Conservation (phyloP, 805 yeast species). For the Candida tammaniensis region DNA sequence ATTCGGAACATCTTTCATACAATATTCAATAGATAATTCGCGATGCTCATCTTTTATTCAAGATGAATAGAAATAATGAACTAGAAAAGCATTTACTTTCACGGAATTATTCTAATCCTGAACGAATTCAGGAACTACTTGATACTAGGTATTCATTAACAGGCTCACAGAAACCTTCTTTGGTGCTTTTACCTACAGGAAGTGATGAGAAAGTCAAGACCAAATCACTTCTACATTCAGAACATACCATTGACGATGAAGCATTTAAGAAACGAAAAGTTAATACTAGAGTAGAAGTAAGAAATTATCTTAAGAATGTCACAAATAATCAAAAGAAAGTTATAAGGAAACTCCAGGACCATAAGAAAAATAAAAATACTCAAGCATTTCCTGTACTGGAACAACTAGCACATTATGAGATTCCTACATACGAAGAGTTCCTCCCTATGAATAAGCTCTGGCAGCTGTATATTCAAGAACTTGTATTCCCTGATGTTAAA, state of each 20-base stretch:
- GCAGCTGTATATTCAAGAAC: conserved; percentile 63
- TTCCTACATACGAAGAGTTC: conserved; percentile 50
- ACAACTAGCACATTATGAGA: conserved; percentile 23
- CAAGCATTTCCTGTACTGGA: conserved; percentile 22
- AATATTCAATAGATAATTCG: too few relatives aligned
- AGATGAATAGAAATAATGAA: conserved; percentile 42
- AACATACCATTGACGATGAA: conserved; percentile 8
- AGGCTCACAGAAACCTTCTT: conserved; percentile 47
- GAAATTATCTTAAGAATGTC: conserved; percentile 36
- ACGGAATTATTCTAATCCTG: conserved; percentile 39
- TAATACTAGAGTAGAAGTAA: conserved; percentile 41
- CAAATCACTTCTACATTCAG: conserved; percentile 19
- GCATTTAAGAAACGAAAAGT: conserved; percentile 18
- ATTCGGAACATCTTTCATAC: too few relatives aligned
- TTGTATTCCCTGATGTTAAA: conserved; percentile 36
- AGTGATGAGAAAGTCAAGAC: conserved; percentile 14
- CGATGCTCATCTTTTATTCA: too few relatives aligned
- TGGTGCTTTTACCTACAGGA: conserved; percentile 40
- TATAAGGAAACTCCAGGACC: conserved; percentile 34
- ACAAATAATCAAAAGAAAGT: conserved; percentile 38
- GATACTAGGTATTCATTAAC: conserved; percentile 43
- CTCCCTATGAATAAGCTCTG: conserved; percentile 61
- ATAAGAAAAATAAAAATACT: conserved; percentile 19
- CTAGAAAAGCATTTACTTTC: conserved; percentile 47
- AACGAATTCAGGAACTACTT: conserved; percentile 38